Evolutionary conservation across 495 filamentous ascomycete species (phyloP).

Genomic region (Aspergillus hancockii): DNA sequence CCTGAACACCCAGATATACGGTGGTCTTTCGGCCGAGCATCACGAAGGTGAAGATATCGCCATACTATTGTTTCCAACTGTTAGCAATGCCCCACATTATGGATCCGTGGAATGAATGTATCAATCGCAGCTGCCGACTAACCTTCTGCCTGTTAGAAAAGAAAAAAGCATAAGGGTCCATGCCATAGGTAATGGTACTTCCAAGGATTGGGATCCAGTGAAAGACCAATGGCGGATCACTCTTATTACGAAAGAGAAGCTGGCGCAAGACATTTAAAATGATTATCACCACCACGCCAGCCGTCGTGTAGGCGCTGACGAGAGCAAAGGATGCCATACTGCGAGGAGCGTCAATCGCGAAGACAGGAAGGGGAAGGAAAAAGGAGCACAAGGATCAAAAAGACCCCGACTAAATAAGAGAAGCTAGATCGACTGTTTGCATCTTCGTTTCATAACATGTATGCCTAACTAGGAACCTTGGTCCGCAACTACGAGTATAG

Average conservation of each 20-base stretch:
- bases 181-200: constrained; percentile 78
- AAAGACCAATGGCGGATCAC: constrained; percentile 79
- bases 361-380: neutral
- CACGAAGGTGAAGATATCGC: constrained; percentile 79
- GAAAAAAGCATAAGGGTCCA: constrained; percentile 82
- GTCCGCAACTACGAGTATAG: neutral
- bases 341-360: neutral
- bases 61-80: constrained; percentile 52
- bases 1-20: constrained; percentile 72
- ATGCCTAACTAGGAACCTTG: neutral
- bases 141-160: constrained; percentile 70
- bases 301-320: constrained; percentile 25
- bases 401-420: neutral
- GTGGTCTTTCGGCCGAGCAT: constrained; percentile 75
- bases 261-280: constrained; percentile 68
- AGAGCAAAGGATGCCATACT: constrained; percentile 21
- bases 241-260: constrained; percentile 66
- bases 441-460: neutral
- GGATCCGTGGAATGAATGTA: neutral
- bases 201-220: constrained; percentile 82
- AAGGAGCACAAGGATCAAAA: neutral
- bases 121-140: constrained; percentile 12
- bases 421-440: neutral
- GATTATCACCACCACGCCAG: constrained; percentile 47
- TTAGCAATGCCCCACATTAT: constrained; percentile 8